phyloP scores from a whole-genome alignment of 805 yeast species.

The Saturnispora gosingensis region DNA sequence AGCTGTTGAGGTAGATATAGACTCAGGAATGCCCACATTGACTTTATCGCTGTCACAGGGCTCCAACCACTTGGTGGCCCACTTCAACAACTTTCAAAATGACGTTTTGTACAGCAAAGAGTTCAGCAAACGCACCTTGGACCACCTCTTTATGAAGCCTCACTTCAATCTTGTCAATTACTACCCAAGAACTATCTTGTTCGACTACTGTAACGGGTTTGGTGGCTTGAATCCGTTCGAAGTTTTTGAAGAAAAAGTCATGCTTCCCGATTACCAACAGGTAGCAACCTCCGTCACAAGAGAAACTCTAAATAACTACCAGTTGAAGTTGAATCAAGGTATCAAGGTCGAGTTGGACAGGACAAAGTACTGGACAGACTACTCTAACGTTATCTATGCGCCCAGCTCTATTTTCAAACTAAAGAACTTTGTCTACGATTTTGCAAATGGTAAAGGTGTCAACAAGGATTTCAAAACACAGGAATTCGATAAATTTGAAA shows the following conservation, averaged over 20 bases:
- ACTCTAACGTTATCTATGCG: conserved; percentile 53
- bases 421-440: conserved; percentile 50
- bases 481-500: conserved; percentile 37
- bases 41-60: conserved; percentile 62
- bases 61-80: conserved; percentile 70
- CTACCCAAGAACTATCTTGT: conserved; percentile 73
- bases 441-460: conserved; percentile 19
- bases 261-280: conserved; percentile 11
- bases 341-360: conserved; percentile 31
- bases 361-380: conserved; percentile 74
- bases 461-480: conserved; percentile 23
- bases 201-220: conserved; percentile 71
- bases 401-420: conserved; percentile 51
- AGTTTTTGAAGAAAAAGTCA: conserved; percentile 26
- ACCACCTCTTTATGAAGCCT: conserved; percentile 3
- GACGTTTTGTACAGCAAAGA: conserved; percentile 37
- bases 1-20: not conserved
- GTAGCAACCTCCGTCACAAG: conserved; percentile 25
- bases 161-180: conserved; percentile 44
- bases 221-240: conserved; percentile 58
- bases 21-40: conserved; percentile 29
- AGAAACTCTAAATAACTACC: conserved; percentile 47
- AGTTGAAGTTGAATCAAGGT: conserved; percentile 49
- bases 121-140: not conserved
- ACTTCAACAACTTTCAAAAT: conserved; percentile 76